Percentiles rank a stretch among this genome's conserved stretches.
phyloP scores from a whole-genome alignment of 2,329 filamentous ascomycete species.

The Tolypocladium cylindrosporum region DNA sequence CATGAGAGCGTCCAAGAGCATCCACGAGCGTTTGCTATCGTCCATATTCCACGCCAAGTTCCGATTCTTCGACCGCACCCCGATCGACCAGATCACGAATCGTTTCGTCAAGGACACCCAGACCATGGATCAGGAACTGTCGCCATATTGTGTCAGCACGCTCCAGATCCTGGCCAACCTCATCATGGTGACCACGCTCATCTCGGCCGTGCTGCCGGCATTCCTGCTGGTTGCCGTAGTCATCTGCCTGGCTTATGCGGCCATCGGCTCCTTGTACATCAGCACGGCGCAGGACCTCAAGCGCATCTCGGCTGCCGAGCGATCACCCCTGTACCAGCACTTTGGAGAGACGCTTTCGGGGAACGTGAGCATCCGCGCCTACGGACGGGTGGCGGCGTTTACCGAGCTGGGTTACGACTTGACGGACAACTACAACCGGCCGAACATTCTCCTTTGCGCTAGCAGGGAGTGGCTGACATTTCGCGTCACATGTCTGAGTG shows the following conservation, averaged over 20 bases:
- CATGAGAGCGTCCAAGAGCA: not conserved
- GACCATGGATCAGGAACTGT: not conserved
- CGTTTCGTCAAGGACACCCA: slow-evolving; percentile 3
- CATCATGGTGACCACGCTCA: not conserved
- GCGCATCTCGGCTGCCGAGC: not conserved
- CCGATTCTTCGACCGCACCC: slow-evolving; percentile 1
- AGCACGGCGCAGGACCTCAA: not conserved
- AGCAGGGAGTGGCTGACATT: not conserved
- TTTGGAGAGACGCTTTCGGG: not conserved
- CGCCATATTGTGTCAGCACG: not conserved
- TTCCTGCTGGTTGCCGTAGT: not conserved
- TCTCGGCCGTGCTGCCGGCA: not conserved
- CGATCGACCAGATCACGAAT: slow-evolving; percentile 1
- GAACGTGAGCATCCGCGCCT: slow-evolving; percentile 1
- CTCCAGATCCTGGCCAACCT: not conserved
- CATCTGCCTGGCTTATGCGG: not conserved
- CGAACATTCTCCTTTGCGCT: not conserved
- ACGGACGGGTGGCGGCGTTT: not conserved
- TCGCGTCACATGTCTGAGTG: not conserved
- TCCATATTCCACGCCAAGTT: slow-evolving; percentile 5
- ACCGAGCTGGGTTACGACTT: not conserved
- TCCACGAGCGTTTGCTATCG: slow-evolving; percentile 2
- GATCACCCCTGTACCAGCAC: not conserved
- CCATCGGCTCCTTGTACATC: not conserved
- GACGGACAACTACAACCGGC: not conserved